Evolutionary conservation across 345 rosid genomes (phyloP), one percentile per base, ranked within the genome.

Genomic region (Nephelium lappaceum): DNA sequence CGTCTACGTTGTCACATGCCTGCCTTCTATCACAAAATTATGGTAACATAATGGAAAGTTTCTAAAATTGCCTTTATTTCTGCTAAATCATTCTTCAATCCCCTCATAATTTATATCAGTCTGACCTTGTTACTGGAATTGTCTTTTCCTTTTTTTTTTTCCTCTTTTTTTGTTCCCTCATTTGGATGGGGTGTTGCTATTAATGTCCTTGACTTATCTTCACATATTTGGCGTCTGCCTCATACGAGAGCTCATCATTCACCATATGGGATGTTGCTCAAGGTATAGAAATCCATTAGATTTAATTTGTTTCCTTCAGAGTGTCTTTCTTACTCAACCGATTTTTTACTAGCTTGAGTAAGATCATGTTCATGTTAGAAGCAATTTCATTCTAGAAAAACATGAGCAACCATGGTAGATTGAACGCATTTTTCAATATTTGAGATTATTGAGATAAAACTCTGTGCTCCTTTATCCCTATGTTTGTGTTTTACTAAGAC

Each of bases 251-350:
- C 84, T 94, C 92, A 0, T 91, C 98, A 72, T 96, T 94, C 92
- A 92, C 95, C 64, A 82, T 94, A 78, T 95, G 99, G 99, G 99
- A 95, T 71, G 95, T 91, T 73, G 93, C 98, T 41, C 95, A 93
- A 91, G 98, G 99, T 91, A 86, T 66, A 65, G 39, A 53, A 64
- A 51, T 5, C n/a, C 15, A 12, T 65, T 76, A 25, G 2, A 57
- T 42, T 77, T 12, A 16, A n/a, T 24, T 74, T 23, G 39, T 21
- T 78, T 75, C 53, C 39, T 72, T 70, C 36, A 25, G 11, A 45
- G 39, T 72, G 24, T 18, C 10, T 23, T 45, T 71, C 27, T 67
- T 62, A 0, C 63, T 47, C 31, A 38, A 64, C n/a, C 49, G 5
- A 7, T 25, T 31, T 57, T 77, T 66, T 24, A 81, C 31, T 66